A percentile compares a stretch with the other conserved stretches of the same genome.
phyloP scores from a whole-genome alignment of 208 protist species.

The Herpetomonas samuelpessoai region DNA sequence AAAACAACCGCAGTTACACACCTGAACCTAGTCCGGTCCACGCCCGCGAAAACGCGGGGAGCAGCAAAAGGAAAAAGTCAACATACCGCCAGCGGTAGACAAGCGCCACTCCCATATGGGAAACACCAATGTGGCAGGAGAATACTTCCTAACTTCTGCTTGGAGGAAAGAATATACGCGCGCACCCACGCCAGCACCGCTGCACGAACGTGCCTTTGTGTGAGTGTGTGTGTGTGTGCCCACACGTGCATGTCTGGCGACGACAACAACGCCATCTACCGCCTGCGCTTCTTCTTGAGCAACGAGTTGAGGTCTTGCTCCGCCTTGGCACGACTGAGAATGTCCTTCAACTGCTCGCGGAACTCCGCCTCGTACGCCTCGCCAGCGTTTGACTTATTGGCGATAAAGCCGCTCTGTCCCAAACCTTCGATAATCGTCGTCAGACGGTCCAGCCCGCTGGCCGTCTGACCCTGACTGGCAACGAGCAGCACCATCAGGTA shows the following conservation, averaged over 20 bases:
- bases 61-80: too few species aligned
- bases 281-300: constrained; percentile 10
- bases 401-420: constrained; percentile 54
- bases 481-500: constrained; percentile 83
- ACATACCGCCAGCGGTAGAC: too few species aligned
- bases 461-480: constrained; percentile 58
- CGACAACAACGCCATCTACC: too few species aligned
- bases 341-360: constrained; percentile 57
- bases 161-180: too few species aligned
- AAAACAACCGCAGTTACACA: too few species aligned
- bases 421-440: constrained; percentile 73
- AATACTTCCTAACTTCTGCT: too few species aligned
- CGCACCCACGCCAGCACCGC: too few species aligned
- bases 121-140: too few species aligned
- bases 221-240: neutral
- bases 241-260: neutral
- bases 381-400: constrained; percentile 46
- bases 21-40: too few species aligned
- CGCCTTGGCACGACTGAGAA: constrained; percentile 55
- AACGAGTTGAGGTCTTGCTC: constrained; percentile 73
- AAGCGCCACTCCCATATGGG: too few species aligned
- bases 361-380: constrained; percentile 56
- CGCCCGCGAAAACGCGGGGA: too few species aligned
- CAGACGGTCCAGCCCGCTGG: constrained; percentile 64
- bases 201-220: too few species aligned